Conservation (phyloP, 73 alveolate species). For the Urostyla sp. region DNA sequence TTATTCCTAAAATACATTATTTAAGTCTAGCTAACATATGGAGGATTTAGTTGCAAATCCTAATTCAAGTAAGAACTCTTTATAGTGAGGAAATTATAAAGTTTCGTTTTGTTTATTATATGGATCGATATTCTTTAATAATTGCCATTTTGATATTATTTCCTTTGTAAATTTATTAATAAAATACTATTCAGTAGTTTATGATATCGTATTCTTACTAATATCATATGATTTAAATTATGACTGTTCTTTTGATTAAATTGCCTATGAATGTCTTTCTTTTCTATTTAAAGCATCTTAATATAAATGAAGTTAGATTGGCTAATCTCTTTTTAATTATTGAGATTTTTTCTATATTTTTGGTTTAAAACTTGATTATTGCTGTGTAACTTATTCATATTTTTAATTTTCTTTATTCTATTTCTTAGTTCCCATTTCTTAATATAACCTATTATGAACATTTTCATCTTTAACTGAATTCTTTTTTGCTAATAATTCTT, state of each 20-base stretch:
- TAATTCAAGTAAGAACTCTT: conserved; percentile 29
- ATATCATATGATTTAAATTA: too few species aligned
- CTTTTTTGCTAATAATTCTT: conserved; percentile 13
- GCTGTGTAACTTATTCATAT: neutral
- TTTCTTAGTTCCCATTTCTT: neutral
- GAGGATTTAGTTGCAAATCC: conserved; percentile 13
- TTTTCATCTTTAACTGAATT: neutral
- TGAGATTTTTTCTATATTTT: conserved; percentile 39
- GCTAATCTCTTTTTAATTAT: conserved; percentile 18
- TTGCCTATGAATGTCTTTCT: neutral
- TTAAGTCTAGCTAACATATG: neutral
- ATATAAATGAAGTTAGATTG: conserved; percentile 40
- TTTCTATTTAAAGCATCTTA: conserved; percentile 17
- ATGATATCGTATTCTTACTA: neutral
- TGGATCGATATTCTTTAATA: conserved; percentile 9
- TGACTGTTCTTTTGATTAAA: too few species aligned
- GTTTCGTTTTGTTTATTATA: conserved; percentile 27
- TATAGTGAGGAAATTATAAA: neutral
- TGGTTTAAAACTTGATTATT: conserved; percentile 11
- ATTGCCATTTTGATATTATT: conserved; percentile 22
- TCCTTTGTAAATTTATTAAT: conserved; percentile 43
- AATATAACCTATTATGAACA: conserved; percentile 26
- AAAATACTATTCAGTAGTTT: conserved; percentile 45
- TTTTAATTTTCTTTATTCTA: neutral
- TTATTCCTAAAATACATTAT: neutral